Percentiles rank a stretch among this genome's conserved stretches.
These are phyloP conservation scores for Pterocarpus santalinus DNA, from an alignment of 306 rosid genomes.

Conservation along the genomic window DNA sequence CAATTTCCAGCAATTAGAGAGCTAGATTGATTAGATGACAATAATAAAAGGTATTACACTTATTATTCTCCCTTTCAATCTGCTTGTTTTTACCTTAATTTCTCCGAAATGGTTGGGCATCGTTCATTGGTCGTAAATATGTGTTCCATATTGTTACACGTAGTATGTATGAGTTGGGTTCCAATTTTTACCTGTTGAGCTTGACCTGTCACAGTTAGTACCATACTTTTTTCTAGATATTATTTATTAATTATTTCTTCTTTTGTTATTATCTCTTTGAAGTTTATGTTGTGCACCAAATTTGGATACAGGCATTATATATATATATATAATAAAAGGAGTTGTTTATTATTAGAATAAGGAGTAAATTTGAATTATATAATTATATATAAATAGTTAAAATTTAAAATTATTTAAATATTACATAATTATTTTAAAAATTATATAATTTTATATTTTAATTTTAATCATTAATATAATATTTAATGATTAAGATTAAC, in stretches of 20 bases:
- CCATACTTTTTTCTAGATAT: background rate
- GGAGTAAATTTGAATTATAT: no score
- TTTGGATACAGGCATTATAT: no score
- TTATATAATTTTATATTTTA: no score
- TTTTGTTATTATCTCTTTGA: background rate
- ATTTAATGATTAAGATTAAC: no score
- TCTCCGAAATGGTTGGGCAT: background rate
- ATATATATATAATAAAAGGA: no score
- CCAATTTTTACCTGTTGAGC: background rate
- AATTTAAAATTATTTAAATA: no score
- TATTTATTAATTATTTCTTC: background rate
- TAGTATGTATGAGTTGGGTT: background rate
- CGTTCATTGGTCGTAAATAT: background rate
- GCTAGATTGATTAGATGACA: background rate
- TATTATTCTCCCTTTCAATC: background rate
- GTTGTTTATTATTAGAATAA: no score
- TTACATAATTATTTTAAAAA: no score
- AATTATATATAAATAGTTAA: no score
- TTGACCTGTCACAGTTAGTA: background rate
- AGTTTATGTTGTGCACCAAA: background rate
- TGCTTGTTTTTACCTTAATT: constrained; percentile 13
- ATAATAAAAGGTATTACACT: background rate
- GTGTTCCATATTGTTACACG: constrained; percentile 38
- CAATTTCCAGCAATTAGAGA: background rate
- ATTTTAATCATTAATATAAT: no score